phyloP scores from a whole-genome alignment of 768 basidiomycete genomes.

The Leccinum subtestaceum region DNA sequence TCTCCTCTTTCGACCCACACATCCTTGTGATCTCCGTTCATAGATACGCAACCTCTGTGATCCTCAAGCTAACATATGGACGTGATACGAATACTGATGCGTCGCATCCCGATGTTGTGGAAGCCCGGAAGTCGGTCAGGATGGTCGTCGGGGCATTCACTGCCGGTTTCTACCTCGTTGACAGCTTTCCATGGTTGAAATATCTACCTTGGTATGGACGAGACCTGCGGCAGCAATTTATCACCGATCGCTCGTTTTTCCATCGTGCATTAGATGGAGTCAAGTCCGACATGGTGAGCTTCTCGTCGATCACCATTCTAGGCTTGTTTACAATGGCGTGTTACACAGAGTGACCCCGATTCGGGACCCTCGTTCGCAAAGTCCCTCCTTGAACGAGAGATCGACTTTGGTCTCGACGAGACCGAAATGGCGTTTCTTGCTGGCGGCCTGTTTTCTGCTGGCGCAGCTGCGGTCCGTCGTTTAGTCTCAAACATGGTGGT shows the following conservation, averaged over 20 bases:
- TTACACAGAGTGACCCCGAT: slow-evolving; percentile 3
- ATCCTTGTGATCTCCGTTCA: neutral
- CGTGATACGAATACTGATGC: slow-evolving; percentile 11
- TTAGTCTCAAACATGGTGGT: too few species aligned
- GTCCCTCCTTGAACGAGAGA: slow-evolving; percentile 49
- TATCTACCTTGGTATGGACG: slow-evolving; percentile 59
- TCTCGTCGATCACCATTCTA: neutral
- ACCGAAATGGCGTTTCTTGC: slow-evolving; percentile 32
- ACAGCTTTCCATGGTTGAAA: slow-evolving; percentile 30
- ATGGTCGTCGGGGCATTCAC: too few species aligned
- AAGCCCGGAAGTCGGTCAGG: slow-evolving; percentile 18
- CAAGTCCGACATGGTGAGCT: slow-evolving; percentile 38
- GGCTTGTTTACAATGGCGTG: neutral
- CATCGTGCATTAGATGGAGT: slow-evolving; percentile 43
- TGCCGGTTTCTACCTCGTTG: slow-evolving; percentile 31
- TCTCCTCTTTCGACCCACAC: slow-evolving; percentile 37
- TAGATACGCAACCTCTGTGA: slow-evolving; percentile 15
- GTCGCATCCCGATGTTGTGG: slow-evolving; percentile 15
- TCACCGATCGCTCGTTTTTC: slow-evolving; percentile 47
- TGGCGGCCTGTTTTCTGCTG: slow-evolving; percentile 56
- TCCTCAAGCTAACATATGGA: slow-evolving; percentile 21
- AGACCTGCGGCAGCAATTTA: slow-evolving; percentile 50
- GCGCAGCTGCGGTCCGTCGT: slow-evolving; percentile 34
- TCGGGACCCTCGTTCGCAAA: slow-evolving; percentile 48
- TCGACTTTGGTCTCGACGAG: slow-evolving; percentile 47